A percentile compares a stretch with the other conserved stretches of the same genome.
phyloP scores from a whole-genome alignment of 352 stramenopile species.

The Phytophthora syringae region DNA sequence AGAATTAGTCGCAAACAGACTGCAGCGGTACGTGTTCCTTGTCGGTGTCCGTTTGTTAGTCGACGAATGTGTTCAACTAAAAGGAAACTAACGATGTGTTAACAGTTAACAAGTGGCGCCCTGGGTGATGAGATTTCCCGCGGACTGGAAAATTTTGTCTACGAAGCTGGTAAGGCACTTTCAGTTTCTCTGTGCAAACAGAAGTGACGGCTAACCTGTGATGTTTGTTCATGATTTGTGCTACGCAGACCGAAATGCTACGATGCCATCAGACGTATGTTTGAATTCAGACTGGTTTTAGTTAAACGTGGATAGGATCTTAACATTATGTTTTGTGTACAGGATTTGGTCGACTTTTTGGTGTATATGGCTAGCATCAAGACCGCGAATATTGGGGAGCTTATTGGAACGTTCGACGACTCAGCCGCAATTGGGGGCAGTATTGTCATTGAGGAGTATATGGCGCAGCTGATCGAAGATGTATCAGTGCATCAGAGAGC shows the following conservation, averaged over 20 bases:
- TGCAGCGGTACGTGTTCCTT: constrained; percentile 33
- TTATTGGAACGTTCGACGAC: constrained; percentile 84
- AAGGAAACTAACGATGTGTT: constrained; percentile 9
- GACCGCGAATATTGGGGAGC: constrained; percentile 56
- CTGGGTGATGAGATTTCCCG: constrained; percentile 42
- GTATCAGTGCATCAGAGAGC: constrained; percentile 19
- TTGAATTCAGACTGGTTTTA: not conserved
- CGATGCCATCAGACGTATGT: constrained; percentile 63
- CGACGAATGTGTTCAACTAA: not conserved
- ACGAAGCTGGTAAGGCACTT: constrained; percentile 43
- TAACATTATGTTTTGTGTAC: constrained; percentile 11
- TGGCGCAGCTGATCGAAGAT: constrained; percentile 64
- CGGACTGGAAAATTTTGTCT: constrained; percentile 54
- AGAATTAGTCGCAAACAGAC: constrained; percentile 11
- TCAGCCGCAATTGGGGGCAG: constrained; percentile 68
- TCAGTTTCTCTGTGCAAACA: not conserved
- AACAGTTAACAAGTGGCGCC: constrained; percentile 29
- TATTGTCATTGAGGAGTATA: constrained; percentile 86
- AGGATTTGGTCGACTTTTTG: constrained; percentile 79
- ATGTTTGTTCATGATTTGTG: not conserved
- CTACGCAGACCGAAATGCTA: constrained; percentile 44
- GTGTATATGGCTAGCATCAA: constrained; percentile 76
- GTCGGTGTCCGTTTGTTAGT: not conserved
- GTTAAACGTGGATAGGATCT: not conserved
- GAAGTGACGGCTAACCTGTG: not conserved